Evolutionary conservation across 345 rosid species (phyloP).

Genomic region (Citrus inodora): DNA sequence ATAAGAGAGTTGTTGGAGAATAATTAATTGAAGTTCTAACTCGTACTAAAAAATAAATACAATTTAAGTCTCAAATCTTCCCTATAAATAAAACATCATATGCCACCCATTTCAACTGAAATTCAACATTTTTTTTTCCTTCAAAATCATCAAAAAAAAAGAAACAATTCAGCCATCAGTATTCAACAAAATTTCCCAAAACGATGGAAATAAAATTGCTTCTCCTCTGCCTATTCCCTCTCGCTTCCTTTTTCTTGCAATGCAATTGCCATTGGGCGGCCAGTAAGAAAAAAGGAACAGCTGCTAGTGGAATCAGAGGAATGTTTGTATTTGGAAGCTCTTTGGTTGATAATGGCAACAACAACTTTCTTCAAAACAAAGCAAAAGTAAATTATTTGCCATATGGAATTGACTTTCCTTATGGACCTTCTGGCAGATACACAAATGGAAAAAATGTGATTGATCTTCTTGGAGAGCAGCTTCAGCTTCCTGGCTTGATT

Average conservation of each 20-base stretch:
- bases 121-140: neutral
- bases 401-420: slow-evolving; percentile 54
- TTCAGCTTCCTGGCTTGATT: slow-evolving; percentile 35
- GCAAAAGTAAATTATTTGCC: slow-evolving; percentile 53
- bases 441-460: slow-evolving; percentile 60
- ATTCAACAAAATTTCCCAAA: neutral
- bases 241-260: slow-evolving; percentile 5
- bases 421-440: slow-evolving; percentile 56
- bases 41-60: too few species aligned
- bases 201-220: neutral
- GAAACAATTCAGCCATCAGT: neutral
- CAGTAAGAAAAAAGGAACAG: neutral
- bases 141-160: neutral
- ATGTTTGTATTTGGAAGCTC: slow-evolving; percentile 76
- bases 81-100: too few species aligned
- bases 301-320: slow-evolving; percentile 20
- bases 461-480: slow-evolving; percentile 39
- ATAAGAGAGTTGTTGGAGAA: too few species aligned
- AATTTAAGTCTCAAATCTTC: too few species aligned
- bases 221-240: slow-evolving; percentile 4
- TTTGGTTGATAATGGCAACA: slow-evolving; percentile 65
- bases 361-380: slow-evolving; percentile 40
- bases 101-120: neutral
- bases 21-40: too few species aligned
- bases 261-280: neutral